Base-by-base conservation (phyloP, 164 flowering plant species). In the Stephania cephalantha region DNA sequence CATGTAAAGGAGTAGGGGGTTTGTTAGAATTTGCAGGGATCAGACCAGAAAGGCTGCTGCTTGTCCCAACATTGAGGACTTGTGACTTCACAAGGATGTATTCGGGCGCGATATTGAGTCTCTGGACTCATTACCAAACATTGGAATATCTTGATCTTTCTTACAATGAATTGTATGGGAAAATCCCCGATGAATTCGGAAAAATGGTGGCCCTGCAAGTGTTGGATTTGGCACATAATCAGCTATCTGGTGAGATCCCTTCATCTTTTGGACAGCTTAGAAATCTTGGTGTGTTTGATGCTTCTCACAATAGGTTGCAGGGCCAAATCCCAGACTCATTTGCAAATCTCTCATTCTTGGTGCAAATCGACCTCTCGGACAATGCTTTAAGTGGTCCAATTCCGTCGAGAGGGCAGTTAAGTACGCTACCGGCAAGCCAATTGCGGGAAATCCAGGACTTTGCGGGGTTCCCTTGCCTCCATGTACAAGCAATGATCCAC, bases 1-100 rank as follows among this genome's bases (percentile, higher is more conserved):
- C 98, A 1, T 94, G 98, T 73, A 85, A 87, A 81, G 97, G 98
- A 6, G 93, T 90, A 12, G 98, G 98, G 10, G 96, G 98, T 8
- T 79, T 94, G 84, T 80, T 94, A 48, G 98, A 94, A 73, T 94
- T 94, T 71, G 84, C 94, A 0, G 98, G 97, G 44, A 94, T 94
- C 42, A 79, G 94, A 30, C 92, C 98, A 0, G 97, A 94, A 77
- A 84, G 97, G 73, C 82, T 94, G 10, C 44, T 78, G 64, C 91
- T 89, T 73, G 88, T 90, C 4, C 97, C 97, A 1, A 81, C 90
- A 0, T 70, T 91, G 82, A 90, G 80, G 81, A 88, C 84, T 7
- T 94, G 98, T 71, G 97, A 92, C 75, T 89, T 91, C 80, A 90
- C 91, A 0, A 77, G 97, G 44, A 46, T 90, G 80, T 94, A 94